Base-by-base conservation (phyloP, 345 rosid genomes). In the Hypericum perforatum region DNA sequence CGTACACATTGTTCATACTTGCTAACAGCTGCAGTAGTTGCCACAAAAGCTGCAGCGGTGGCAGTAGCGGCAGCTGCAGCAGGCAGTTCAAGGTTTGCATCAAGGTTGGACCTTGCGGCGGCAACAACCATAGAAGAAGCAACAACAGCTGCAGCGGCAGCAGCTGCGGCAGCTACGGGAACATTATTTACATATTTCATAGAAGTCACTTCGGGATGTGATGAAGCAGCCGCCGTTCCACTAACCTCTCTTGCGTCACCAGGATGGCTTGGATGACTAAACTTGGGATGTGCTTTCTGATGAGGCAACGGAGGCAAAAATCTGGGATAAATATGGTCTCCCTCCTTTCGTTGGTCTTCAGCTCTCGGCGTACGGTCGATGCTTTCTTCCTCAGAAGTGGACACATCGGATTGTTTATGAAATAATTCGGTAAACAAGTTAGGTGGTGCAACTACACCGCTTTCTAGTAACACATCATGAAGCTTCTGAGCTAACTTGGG, bases 81-180 rank as follows among this genome's bases (percentile, higher is more conserved):
- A 58, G 97, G 89, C 61, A 84, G 78, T 70, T 89, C 95, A 60
- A 80, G 66, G 64, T 76, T 78, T 51, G 90, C 59, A 53, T 84
- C 86, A 0, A 68, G 42, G 67, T 68, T 65, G 15, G 95, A 77
- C 78, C 84, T 89, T 63, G 82, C 73, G 9, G 77, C 89, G 65
- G 95, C 90, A 73, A 71, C 97, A 57, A 90, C 95, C 97, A 90
- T 82, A 47, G 95, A 82, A 57, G 97, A 90, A 37, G 95, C 97
- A 73, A 84, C 84, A 72, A 76, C 97, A 68, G 95, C 97, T 37
- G 95, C 95, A 11, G 95, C 95, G 0, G 95, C 95, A 0, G 82
- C 94, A 0, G 84, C 91, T 0, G 87, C 84, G 6, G 87, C 87
- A 38, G 88, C 88, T 50, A 80, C 97, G 39, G 95, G 95, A 46